Base-by-base conservation (phyloP, 345 rosid species). In the Citrus mangshanensis region DNA sequence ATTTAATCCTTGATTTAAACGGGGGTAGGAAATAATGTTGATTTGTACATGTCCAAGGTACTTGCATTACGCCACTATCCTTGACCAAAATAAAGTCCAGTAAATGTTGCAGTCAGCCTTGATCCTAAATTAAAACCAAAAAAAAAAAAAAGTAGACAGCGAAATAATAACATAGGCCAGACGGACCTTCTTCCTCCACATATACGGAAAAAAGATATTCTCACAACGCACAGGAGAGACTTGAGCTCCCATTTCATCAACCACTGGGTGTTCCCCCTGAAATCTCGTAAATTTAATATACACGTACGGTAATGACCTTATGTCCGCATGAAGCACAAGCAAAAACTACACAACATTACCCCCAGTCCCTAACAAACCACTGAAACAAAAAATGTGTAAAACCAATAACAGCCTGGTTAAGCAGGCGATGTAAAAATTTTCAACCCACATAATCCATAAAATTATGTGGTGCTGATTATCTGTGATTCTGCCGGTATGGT, bases 401-500 rank as follows among this genome's bases (percentile, higher is more conserved):
- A 22, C 58, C 58, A 54, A 54, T 19, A 54, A 18, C 22, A 54
- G 58, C 21, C n/a, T 18, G 58, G 22, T 18, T 4, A 54, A 54
- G 58, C n/a, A 54, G 0, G 22, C 0, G 7, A 68, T 38, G 28
- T 22, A 25, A 12, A 32, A 69, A 0, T 16, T 25, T 14, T 40
- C 73, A 69, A 1, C 34, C 30, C 28, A 12, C 56, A 40, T 14
- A 74, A 74, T 46, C 27, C 56, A 62, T 38, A 46, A 28, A 63
- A 62, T 46, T 75, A 54, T 16, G 58, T 30, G 49, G 34, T 22
- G 79, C 49, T 54, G 78, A 60, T 65, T 34, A 32, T 76, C 54
- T n/a, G 9, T 66, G 42, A 51, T 42, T 35, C 37, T 14, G 35
- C 22, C 16, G 7, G 10, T 25, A 35, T 8, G 13, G 46, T 35